Percentiles rank a stretch among this genome's conserved stretches.
These are phyloP conservation scores for Amanita muscaria DNA, from an alignment of 768 basidiomycete genomes.

Conservation along the genomic window DNA sequence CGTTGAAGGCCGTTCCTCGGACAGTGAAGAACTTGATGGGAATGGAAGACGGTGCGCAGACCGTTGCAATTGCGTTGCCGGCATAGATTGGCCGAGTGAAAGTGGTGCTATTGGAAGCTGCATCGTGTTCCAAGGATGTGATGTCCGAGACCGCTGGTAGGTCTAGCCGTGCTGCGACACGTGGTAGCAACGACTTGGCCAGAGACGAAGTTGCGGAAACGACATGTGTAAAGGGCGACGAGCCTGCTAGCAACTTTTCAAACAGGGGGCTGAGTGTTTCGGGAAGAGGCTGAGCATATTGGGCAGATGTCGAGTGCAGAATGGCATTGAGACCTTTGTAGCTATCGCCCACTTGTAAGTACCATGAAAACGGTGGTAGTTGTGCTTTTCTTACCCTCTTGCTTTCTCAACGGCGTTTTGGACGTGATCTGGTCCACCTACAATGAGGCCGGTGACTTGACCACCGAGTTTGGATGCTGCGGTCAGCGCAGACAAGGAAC, in stretches of 20 bases:
- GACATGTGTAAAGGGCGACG: conserved; percentile 75
- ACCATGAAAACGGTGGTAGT: too few relatives aligned
- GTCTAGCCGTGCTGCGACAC: conserved; percentile 84
- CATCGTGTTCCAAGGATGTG: conserved; percentile 69
- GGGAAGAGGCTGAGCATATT: conserved; percentile 61
- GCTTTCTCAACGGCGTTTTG: conserved; percentile 59
- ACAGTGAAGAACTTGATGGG: conserved; percentile 93
- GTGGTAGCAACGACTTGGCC: conserved; percentile 89
- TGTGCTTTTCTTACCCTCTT: conserved; percentile 68
- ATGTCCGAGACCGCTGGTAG: conserved; percentile 89
- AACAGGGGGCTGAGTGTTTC: conserved; percentile 80
- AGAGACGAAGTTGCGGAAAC: conserved; percentile 88
- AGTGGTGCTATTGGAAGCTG: conserved; percentile 61
- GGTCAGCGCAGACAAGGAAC: conserved; percentile 83
- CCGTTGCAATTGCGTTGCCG: conserved; percentile 92
- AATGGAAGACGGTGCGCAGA: conserved; percentile 70
- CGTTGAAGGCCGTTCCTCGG: conserved; percentile 81
- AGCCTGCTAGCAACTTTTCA: conserved; percentile 58
- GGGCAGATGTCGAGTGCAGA: conserved; percentile 60
- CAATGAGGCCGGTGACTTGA: conserved; percentile 69
- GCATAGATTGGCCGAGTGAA: conserved; percentile 96
- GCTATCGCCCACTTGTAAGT: too few relatives aligned
- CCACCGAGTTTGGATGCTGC: conserved; percentile 85
- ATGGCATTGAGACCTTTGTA: conserved; percentile 59
- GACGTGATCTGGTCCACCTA: conserved; percentile 64